phyloP scores from a whole-genome alignment of 345 rosid genomes.

The Camelina hispida region DNA sequence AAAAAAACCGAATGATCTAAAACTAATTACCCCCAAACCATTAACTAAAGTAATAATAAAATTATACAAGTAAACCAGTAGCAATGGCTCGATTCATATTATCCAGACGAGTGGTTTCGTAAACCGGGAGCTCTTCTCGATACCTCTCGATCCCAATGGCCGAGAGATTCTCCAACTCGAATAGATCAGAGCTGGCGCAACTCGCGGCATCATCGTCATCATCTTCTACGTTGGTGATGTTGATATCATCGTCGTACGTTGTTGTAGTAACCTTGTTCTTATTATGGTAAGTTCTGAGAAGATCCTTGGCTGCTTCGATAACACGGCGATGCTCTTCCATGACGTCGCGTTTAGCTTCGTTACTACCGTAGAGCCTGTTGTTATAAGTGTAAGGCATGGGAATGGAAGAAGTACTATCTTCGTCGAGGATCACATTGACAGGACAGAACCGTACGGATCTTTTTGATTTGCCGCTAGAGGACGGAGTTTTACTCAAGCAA shows the following conservation, averaged over 20 bases:
- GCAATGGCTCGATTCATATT: constrained; percentile 77
- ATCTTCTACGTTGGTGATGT: constrained; percentile 6
- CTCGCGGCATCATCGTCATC: constrained; percentile 65
- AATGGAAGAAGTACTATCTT: constrained; percentile 49
- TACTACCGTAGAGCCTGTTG: constrained; percentile 42
- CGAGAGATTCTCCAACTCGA: constrained; percentile 88
- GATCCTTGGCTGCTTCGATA: constrained; percentile 70
- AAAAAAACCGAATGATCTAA: constrained; percentile 38
- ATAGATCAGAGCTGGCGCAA: constrained; percentile 91
- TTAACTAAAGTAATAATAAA: constrained; percentile 39
- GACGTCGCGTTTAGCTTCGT: constrained; percentile 31
- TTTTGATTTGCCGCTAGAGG: constrained; percentile 52
- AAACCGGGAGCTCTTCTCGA: constrained; percentile 87
- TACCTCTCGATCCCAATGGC: constrained; percentile 74
- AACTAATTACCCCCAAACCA: constrained; percentile 60
- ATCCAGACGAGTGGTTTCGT: constrained; percentile 80
- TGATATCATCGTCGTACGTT: constrained; percentile 49
- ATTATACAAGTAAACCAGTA: constrained; percentile 65
- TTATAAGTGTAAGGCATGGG: constrained; percentile 53
- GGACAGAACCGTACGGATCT: constrained; percentile 81
- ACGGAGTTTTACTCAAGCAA: constrained; percentile 72
- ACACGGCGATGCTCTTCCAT: constrained; percentile 63
- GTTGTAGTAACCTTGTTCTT: constrained; percentile 48
- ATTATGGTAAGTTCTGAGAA: constrained; percentile 64
- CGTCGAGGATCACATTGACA: constrained; percentile 76